These are phyloP conservation scores for Lindgomyces ingoldianus DNA, from an alignment of 495 filamentous ascomycete genomes.

Conservation along the genomic window DNA sequence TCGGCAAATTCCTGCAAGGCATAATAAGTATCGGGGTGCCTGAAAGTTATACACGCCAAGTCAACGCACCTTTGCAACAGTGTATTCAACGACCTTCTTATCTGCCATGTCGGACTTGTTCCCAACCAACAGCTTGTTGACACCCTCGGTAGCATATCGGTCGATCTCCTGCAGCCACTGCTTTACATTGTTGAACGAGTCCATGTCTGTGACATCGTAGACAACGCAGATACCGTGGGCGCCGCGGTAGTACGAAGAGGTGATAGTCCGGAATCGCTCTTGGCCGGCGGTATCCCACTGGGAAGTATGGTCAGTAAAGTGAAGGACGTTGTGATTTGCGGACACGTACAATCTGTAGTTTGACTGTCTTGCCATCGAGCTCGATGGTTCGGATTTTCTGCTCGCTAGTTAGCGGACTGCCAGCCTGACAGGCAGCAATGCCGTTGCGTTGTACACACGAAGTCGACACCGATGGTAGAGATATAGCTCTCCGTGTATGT, in stretches of 20 bases:
- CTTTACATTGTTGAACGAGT: conserved; percentile 99
- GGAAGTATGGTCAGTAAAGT: conserved; percentile 7
- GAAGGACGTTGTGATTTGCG: not conserved
- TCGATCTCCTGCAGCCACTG: conserved; percentile 99
- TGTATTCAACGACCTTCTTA: conserved; percentile 99
- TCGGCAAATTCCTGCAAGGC: conserved; percentile 87
- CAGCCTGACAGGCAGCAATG: conserved; percentile 1
- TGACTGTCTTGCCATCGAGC: conserved; percentile 98
- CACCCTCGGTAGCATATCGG: conserved; percentile 96
- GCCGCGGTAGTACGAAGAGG: conserved; percentile 97
- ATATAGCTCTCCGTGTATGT: conserved; percentile 99
- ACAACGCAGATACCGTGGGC: conserved; percentile 99
- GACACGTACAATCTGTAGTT: conserved; percentile 90
- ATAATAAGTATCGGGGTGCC: conserved; percentile 1
- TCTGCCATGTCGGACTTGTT: conserved; percentile 99
- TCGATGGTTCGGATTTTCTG: conserved; percentile 99
- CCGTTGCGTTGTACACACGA: conserved; percentile 61
- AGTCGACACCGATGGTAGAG: conserved; percentile 98
- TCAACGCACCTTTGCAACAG: conserved; percentile 84
- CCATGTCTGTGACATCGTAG: conserved; percentile 99
- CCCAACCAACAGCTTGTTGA: conserved; percentile 97
- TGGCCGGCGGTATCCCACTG: conserved; percentile 99
- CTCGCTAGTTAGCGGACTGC: conserved; percentile 3
- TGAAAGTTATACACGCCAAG: not conserved
- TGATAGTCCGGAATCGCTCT: conserved; percentile 99